Conservation (phyloP, 2,329 filamentous ascomycete genomes). For the Penicillium sp. region DNA sequence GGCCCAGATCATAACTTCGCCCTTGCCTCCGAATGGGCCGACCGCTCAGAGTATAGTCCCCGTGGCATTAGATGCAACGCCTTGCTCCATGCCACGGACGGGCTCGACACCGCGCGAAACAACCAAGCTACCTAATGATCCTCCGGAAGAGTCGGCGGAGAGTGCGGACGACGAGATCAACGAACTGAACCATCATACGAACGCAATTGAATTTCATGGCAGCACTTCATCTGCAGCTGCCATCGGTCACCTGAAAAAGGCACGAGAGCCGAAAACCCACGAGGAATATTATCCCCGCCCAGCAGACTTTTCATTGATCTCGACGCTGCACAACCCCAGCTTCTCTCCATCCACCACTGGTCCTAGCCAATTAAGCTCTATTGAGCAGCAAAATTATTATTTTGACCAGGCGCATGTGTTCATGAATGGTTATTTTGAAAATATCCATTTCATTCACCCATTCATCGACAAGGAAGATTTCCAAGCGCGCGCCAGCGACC, state of each 20-base stretch:
- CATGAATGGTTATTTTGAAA: constrained; percentile 51
- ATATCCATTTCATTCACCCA: constrained; percentile 51
- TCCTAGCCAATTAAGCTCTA: constrained; percentile 18
- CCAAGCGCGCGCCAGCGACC: constrained; percentile 43
- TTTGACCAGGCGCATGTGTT: constrained; percentile 49
- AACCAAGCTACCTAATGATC: constrained; percentile 13
- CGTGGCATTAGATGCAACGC: constrained; percentile 20
- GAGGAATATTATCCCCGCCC: constrained; percentile 12
- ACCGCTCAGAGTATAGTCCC: constrained; percentile 2
- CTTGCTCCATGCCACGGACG: constrained; percentile 25
- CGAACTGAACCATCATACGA: constrained; percentile 49
- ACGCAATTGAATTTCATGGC: constrained; percentile 51
- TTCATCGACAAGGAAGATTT: constrained; percentile 51
- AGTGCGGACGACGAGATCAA: constrained; percentile 41
- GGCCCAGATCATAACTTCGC: constrained; percentile 16
- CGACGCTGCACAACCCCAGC: constrained; percentile 48
- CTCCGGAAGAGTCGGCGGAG: constrained; percentile 26
- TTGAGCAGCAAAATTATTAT: constrained; percentile 39
- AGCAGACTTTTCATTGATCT: constrained; percentile 43
- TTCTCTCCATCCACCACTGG: constrained; percentile 37
- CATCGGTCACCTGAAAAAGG: constrained; percentile 44
- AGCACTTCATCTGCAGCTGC: constrained; percentile 50
- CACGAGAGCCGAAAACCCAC: constrained; percentile 23
- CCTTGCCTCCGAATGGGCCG: constrained; percentile 6
- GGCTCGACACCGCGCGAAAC: constrained; percentile 20